Percentiles rank a stretch among this genome's conserved stretches.
Evolutionary conservation across 495 filamentous ascomycete genomes (phyloP).

Genomic region (Penicillium crystallinum): DNA sequence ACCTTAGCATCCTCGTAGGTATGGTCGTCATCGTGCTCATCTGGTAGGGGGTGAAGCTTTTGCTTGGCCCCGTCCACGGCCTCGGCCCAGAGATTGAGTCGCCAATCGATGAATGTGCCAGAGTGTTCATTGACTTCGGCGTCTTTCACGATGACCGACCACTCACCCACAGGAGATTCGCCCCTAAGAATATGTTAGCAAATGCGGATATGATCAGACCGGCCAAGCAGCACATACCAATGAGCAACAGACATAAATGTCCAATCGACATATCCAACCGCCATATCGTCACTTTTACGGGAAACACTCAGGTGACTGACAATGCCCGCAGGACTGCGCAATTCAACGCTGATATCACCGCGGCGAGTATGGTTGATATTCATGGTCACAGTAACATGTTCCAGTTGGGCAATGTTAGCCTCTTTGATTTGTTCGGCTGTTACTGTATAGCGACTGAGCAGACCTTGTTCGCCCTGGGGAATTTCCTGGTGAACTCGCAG

Average conservation of each 20-base stretch:
- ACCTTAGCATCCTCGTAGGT: conserved; percentile 50
- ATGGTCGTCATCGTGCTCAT: conserved; percentile 80
- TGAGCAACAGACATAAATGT: conserved; percentile 98
- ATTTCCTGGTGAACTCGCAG: conserved; percentile 80
- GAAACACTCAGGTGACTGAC: conserved; percentile 77
- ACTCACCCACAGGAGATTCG: conserved; percentile 78
- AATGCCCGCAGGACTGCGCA: conserved; percentile 77
- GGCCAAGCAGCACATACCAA: conserved; percentile 55
- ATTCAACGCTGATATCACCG: conserved; percentile 88
- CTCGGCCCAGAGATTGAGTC: conserved; percentile 91
- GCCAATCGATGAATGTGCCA: conserved; percentile 87
- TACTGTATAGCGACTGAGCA: conserved; percentile 72
- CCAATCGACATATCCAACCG: conserved; percentile 86
- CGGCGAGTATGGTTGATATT: conserved; percentile 81
- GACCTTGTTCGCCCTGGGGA: conserved; percentile 77
- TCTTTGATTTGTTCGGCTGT: conserved; percentile 67
- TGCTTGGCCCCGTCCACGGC: conserved; percentile 67
- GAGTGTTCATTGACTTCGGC: conserved; percentile 66
- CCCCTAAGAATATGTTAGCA: conserved; percentile 54
- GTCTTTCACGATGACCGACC: conserved; percentile 90
- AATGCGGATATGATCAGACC: background rate
- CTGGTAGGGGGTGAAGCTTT: conserved; percentile 72
- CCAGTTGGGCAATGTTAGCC: conserved; percentile 79
- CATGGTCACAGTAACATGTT: conserved; percentile 98
- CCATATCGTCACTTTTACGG: conserved; percentile 57